Evolutionary conservation across 129 eudicot species (phyloP).

Genomic region (Pittosporum tobira): DNA sequence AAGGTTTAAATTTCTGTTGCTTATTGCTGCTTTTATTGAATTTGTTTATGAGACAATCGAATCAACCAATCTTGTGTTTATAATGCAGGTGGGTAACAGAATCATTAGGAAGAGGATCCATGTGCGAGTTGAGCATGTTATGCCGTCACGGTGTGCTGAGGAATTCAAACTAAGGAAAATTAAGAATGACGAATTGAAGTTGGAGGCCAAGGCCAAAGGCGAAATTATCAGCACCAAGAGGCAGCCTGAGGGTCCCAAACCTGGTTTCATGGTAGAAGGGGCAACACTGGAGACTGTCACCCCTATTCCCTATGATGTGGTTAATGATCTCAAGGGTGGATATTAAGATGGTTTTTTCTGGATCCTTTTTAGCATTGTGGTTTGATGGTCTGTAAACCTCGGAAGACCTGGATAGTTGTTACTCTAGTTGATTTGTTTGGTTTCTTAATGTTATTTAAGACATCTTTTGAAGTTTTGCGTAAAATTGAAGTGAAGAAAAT

Average conservation of each 20-base stretch:
- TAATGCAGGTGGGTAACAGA: slow-evolving; percentile 30
- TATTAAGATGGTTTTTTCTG: slow-evolving; percentile 15
- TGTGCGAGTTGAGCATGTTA: slow-evolving; percentile 46
- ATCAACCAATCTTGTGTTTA: too few species aligned
- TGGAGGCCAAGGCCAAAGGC: slow-evolving; percentile 39
- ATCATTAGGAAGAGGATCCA: slow-evolving; percentile 46
- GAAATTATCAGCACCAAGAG: slow-evolving; percentile 44
- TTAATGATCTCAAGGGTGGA: slow-evolving; percentile 54
- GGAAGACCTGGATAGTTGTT: background rate
- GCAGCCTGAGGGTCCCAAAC: slow-evolving; percentile 48
- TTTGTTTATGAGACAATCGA: background rate
- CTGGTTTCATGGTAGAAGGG: slow-evolving; percentile 50
- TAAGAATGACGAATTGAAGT: slow-evolving; percentile 41
- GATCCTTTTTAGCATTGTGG: background rate
- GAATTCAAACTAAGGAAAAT: slow-evolving; percentile 29
- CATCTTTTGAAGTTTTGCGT: too few species aligned
- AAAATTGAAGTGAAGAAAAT: too few species aligned
- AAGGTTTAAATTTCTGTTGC: too few species aligned
- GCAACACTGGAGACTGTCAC: slow-evolving; percentile 47
- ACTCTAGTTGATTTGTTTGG: too few species aligned
- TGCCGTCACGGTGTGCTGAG: slow-evolving; percentile 42
- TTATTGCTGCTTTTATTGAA: too few species aligned
- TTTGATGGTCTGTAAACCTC: background rate
- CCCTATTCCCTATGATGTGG: slow-evolving; percentile 55
- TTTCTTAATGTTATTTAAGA: too few species aligned